These are phyloP conservation scores for Aspergillus sclerotioniger DNA, from an alignment of 495 filamentous ascomycete genomes.

Conservation along the genomic window DNA sequence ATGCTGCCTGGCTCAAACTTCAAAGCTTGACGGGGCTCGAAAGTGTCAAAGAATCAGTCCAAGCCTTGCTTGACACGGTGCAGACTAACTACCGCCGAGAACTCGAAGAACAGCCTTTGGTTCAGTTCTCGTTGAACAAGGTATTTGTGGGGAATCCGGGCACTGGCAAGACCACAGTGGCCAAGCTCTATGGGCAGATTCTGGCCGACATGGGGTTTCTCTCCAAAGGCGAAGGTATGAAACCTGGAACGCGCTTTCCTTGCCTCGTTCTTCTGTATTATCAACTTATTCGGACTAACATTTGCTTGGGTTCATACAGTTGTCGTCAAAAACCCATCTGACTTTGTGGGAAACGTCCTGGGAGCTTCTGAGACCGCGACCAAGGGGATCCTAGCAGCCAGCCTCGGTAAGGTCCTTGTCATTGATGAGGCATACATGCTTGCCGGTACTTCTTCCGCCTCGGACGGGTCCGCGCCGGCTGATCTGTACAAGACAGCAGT, in stretches of 20 bases:
- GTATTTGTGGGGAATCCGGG: slow-evolving; percentile 71
- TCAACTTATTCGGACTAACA: not conserved
- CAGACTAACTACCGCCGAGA: slow-evolving; percentile 62
- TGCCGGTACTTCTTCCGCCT: slow-evolving; percentile 27
- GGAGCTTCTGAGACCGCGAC: slow-evolving; percentile 70
- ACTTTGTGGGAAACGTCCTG: slow-evolving; percentile 64
- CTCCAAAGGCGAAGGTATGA: slow-evolving; percentile 60
- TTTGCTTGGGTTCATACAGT: slow-evolving; percentile 31
- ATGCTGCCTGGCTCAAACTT: slow-evolving; percentile 58
- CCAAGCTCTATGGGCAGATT: slow-evolving; percentile 68
- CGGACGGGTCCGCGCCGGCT: slow-evolving; percentile 13
- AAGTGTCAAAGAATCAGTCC: slow-evolving; percentile 61
- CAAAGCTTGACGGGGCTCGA: slow-evolving; percentile 59
- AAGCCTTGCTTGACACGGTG: slow-evolving; percentile 56
- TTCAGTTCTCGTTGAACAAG: slow-evolving; percentile 64
- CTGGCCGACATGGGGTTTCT: slow-evolving; percentile 60
- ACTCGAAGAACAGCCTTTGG: slow-evolving; percentile 51
- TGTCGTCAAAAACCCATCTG: slow-evolving; percentile 67
- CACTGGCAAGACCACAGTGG: slow-evolving; percentile 76
- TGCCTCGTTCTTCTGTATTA: not conserved
- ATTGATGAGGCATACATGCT: slow-evolving; percentile 75
- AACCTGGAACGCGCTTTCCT: not conserved
- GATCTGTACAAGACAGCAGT: slow-evolving; percentile 65
- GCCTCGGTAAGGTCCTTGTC: slow-evolving; percentile 69
- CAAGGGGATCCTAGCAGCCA: slow-evolving; percentile 64